Percentiles rank a stretch among this genome's conserved stretches.
phyloP scores from a whole-genome alignment of 2,329 filamentous ascomycete genomes.

The Trematosphaeria pertusa region DNA sequence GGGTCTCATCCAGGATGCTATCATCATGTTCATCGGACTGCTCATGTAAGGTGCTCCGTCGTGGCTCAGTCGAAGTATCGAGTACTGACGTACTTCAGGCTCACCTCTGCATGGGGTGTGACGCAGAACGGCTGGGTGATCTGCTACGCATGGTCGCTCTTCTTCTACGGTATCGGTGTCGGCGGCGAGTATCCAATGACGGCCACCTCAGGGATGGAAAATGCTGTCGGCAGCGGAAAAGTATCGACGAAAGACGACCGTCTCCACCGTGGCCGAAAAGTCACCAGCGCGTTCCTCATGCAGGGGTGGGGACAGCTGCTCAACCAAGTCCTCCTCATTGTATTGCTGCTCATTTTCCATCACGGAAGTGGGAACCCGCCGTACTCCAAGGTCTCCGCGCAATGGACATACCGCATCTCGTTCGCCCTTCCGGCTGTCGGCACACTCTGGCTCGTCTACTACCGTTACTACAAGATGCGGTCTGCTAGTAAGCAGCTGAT shows the following conservation, averaged over 20 bases:
- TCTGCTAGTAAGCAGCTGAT: slow-evolving; percentile 83
- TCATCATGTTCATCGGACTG: slow-evolving; percentile 93
- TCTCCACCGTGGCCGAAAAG: slow-evolving; percentile 93
- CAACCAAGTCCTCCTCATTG: slow-evolving; percentile 89
- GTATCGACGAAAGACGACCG: slow-evolving; percentile 91
- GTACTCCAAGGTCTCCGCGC: slow-evolving; percentile 77
- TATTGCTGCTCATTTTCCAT: slow-evolving; percentile 89
- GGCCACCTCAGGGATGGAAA: slow-evolving; percentile 93
- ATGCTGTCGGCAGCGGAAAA: slow-evolving; percentile 82
- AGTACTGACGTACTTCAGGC: too few species aligned
- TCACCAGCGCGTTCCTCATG: slow-evolving; percentile 96
- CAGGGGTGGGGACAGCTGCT: slow-evolving; percentile 97
- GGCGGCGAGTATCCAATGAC: slow-evolving; percentile 97
- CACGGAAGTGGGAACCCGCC: slow-evolving; percentile 76
- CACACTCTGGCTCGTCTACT: slow-evolving; percentile 94
- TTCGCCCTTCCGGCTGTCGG: slow-evolving; percentile 91
- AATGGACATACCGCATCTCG: slow-evolving; percentile 91
- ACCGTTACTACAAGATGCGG: slow-evolving; percentile 94
- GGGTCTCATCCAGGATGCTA: slow-evolving; percentile 93
- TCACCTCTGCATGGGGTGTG: slow-evolving; percentile 88
- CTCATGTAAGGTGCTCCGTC: too few species aligned
- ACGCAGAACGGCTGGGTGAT: slow-evolving; percentile 94
- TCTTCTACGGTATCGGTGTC: slow-evolving; percentile 79
- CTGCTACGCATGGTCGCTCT: slow-evolving; percentile 93
- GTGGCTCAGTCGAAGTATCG: too few species aligned